Percentiles rank a stretch among this genome's conserved stretches.
Conservation (phyloP, 768 basidiomycete genomes). For the Ramaria sp. region DNA sequence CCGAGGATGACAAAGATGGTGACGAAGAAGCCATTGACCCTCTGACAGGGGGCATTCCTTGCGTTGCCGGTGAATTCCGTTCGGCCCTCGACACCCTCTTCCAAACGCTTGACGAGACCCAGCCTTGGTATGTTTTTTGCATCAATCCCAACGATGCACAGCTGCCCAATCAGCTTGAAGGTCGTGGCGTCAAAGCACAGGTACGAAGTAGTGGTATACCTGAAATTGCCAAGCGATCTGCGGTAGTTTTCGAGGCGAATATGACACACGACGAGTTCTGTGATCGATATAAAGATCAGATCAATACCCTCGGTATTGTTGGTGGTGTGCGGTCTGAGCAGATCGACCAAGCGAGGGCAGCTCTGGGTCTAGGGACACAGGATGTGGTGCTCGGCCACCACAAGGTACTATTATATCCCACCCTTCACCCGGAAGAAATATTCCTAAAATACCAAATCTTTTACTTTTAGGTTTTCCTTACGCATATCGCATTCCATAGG, state of each 20-base stretch:
- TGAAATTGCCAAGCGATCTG: constrained; percentile 60
- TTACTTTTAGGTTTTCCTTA: constrained; percentile 66
- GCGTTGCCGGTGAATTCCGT: constrained; percentile 84
- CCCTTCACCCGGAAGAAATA: neutral
- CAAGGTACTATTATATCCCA: constrained; percentile 43
- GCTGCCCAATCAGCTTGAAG: constrained; percentile 88
- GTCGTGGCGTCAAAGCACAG: constrained; percentile 84
- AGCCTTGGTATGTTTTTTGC: constrained; percentile 87
- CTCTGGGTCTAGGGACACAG: constrained; percentile 46
- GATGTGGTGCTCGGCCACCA: constrained; percentile 76
- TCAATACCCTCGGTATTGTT: constrained; percentile 43
- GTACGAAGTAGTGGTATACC: constrained; percentile 71
- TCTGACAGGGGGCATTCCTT: constrained; percentile 35
- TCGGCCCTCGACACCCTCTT: constrained; percentile 78
- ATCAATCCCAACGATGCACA: constrained; percentile 94
- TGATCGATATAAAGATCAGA: constrained; percentile 64
- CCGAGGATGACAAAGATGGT: constrained; percentile 39
- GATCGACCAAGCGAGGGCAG: constrained; percentile 45
- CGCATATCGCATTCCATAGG: constrained; percentile 72
- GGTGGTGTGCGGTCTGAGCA: constrained; percentile 52
- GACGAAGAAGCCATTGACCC: constrained; percentile 20
- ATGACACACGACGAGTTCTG: constrained; percentile 84
- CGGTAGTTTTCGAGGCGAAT: constrained; percentile 67
- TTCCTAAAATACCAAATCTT: constrained; percentile 1
- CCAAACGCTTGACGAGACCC: constrained; percentile 79